Percentiles rank a stretch among this genome's conserved stretches.
phyloP scores from a whole-genome alignment of 371 early-diverging fungal species.

The Syncephalis plumigaleata region DNA sequence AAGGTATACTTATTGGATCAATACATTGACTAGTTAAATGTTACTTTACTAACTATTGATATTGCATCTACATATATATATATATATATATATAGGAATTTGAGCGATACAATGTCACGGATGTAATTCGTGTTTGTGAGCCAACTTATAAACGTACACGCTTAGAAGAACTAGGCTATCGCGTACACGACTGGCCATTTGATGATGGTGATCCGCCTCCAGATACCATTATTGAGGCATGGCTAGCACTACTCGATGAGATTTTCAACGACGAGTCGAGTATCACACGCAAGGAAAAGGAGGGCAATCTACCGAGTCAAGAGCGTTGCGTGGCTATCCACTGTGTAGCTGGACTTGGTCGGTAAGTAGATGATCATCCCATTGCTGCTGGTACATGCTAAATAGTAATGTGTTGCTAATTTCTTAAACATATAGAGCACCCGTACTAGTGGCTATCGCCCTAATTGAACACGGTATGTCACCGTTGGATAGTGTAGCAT shows the following conservation, averaged over 20 bases:
- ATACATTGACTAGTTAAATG: too few species aligned
- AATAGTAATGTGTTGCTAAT: neutral
- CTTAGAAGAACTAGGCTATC: conserved; percentile 17
- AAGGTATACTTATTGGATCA: conserved; percentile 13
- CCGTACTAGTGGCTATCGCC: conserved; percentile 57
- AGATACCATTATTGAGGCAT: conserved; percentile 34
- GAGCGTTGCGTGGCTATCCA: conserved; percentile 53
- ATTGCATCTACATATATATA: conserved; percentile 4
- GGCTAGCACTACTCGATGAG: conserved; percentile 48
- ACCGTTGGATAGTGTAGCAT: conserved; percentile 59
- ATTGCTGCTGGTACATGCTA: neutral
- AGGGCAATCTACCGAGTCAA: conserved; percentile 13
- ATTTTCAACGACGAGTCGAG: conserved; percentile 17
- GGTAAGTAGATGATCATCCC: conserved; percentile 16
- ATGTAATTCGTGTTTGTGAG: conserved; percentile 80
- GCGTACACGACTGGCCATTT: conserved; percentile 35
- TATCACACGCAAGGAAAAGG: conserved; percentile 10
- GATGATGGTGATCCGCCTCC: conserved; percentile 77
- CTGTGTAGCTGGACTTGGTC: conserved; percentile 72
- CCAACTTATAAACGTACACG: conserved; percentile 57
- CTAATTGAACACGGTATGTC: conserved; percentile 67
- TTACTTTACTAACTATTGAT: neutral
- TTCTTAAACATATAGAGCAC: conserved; percentile 23
- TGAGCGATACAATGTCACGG: conserved; percentile 45
- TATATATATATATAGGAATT: conserved; percentile 31